Evolutionary conservation across 106 monocot genomes (phyloP).

Genomic region (Vanilla planifolia): DNA sequence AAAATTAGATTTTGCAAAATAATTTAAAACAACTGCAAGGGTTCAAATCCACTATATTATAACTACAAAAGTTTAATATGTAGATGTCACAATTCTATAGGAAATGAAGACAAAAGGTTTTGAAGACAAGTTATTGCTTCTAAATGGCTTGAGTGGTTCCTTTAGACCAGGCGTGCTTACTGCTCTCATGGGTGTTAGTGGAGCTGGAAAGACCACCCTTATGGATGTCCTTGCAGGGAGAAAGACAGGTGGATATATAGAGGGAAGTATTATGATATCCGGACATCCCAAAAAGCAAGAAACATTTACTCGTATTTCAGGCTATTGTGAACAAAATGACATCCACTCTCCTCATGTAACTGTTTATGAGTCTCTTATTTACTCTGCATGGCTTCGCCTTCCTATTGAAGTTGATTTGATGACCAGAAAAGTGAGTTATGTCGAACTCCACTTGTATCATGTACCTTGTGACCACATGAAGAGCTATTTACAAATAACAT

Average conservation of each 20-base stretch:
- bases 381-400: constrained; percentile 39
- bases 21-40: too few relatives aligned
- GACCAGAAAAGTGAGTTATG: constrained; percentile 24
- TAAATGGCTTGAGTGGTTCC: constrained; percentile 42
- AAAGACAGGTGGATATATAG: constrained; percentile 47
- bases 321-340: constrained; percentile 58
- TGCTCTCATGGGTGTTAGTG: constrained; percentile 52
- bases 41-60: too few relatives aligned
- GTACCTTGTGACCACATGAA: not conserved
- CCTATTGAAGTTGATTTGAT: constrained; percentile 27
- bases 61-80: too few relatives aligned
- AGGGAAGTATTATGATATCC: constrained; percentile 36
- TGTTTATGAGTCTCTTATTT: constrained; percentile 40
- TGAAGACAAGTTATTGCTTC: constrained; percentile 27
- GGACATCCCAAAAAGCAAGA: constrained; percentile 50
- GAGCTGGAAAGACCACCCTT: constrained; percentile 52
- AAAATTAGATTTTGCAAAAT: not conserved
- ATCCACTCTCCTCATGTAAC: constrained; percentile 50
- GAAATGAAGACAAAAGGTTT: constrained; percentile 41
- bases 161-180: constrained; percentile 50
- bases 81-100: constrained; percentile 13
- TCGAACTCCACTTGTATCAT: not conserved
- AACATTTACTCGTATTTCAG: constrained; percentile 49
- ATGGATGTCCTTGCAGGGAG: constrained; percentile 58
- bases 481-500: not conserved